Base-by-base conservation (phyloP, 2,329 filamentous ascomycete species). In the Cercospora beticola region DNA sequence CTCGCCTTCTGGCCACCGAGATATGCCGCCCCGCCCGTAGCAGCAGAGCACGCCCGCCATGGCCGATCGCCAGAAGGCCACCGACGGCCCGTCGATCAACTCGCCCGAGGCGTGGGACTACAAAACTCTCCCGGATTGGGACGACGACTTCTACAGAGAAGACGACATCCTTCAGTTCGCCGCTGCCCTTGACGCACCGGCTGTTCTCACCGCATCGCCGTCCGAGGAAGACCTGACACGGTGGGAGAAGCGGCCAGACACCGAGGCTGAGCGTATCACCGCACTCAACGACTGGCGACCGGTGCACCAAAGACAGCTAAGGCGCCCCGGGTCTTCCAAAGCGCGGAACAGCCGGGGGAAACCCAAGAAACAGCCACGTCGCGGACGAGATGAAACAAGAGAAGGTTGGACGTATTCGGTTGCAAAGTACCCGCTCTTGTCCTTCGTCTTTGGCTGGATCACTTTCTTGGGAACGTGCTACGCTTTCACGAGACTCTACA, bases 271-370 rank as follows among this genome's bases (percentile, higher is more conserved):
- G 72, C 93, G 94, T 78, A 92, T 98, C 75, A 92, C 92, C 3
- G 94, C 95, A 49, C 88, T 96, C 77, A 97, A 97, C 79, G 95
- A 99, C 83, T 99, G 95, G 95, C 90, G 92, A 16, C 95, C 95
- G 0, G 88, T 98, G 12, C 90, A 91, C 74, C 88, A 94, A 77
- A 89, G 87, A 67, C 23, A 83, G 84, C 78, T 79, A 69, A 76
- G 75, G 68, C 68, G 58, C 68, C 71, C 79, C 77, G 67, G 64
- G 79, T 76, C 68, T 80, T 59, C 63, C 30, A 59, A 52, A 30
- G 31, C 63, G 52, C 59, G 67, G 7, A 78, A 71, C 62, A 46
- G 62, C 36, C 71, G 52, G 77, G 76, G 67, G 78, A 69, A 68
- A 46, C 14, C 66, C 36, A 64, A 79, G 80, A 76, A 77, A 79